Conservation (phyloP, 78 protist genomes). For the Dictyostelium intermedium region DNA sequence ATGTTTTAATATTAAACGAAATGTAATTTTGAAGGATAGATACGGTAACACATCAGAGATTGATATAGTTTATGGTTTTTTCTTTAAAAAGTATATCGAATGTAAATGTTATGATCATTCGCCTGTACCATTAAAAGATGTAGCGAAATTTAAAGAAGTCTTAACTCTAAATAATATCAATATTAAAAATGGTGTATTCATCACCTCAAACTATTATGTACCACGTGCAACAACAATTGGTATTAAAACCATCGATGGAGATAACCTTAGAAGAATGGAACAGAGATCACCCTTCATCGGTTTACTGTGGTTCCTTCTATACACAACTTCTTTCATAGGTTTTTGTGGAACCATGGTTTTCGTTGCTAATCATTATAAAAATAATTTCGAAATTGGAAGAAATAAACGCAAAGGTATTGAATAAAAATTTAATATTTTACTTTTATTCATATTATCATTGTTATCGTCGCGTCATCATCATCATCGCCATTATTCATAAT, state of each 20-base stretch:
- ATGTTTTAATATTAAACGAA: constrained; percentile 34
- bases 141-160: constrained; percentile 80
- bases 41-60: constrained; percentile 66
- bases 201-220: constrained; percentile 16
- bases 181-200: constrained; percentile 28
- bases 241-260: constrained; percentile 45
- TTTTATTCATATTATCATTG: too few species aligned
- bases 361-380: neutral
- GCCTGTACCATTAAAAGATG: constrained; percentile 73
- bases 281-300: neutral
- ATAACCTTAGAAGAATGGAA: constrained; percentile 34
- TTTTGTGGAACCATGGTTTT: neutral
- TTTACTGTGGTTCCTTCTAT: neutral
- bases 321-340: neutral
- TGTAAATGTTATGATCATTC: constrained; percentile 47
- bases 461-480: too few species aligned
- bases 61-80: constrained; percentile 66
- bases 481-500: too few species aligned
- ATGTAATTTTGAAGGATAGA: constrained; percentile 52
- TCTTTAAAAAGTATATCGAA: constrained; percentile 56
- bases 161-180: constrained; percentile 17
- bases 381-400: neutral
- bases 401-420: neutral
- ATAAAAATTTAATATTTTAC: too few species aligned
- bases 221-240: constrained; percentile 62